Base-by-base conservation (phyloP, 306 rosid genomes). In the Elaeagnus macrophylla region DNA sequence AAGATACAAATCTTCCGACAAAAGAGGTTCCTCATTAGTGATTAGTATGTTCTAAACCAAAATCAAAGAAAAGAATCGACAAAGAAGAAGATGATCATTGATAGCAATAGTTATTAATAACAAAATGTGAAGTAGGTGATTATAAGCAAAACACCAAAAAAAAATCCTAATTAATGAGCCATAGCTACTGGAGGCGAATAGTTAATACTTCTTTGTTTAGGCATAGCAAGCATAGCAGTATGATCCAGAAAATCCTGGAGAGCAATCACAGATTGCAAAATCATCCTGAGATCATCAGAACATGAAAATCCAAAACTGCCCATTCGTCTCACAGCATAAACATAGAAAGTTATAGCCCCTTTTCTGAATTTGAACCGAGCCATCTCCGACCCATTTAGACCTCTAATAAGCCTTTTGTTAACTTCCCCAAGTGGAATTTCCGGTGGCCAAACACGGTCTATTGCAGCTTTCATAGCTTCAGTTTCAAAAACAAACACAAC, bases 181-280 rank as follows among this genome's bases (percentile, higher is more conserved):
- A 87, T 80, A 58, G 96, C 96, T 16, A 79, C 83, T 2, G 86
- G 67, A 16, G 67, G 78, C 51, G 86, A 73, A 61, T 67, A 83
- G 57, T 51, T 77, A 20, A 93, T 82, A 57, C 68, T 82, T 81
- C 95, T 84, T 57, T 93, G 99, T 44, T 82, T 49, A 7, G 99
- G 94, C 95, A 87, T 67, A 16, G 99, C 87, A 41, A 93, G 89
- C 99, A 93, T 93, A 19, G 75, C 75, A 52, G 99, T 93, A 19
- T 93, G 99, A 67, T 93, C 99, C 84, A 93, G 69, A 80, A 93
- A 93, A 72, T 93, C 99, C 12, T 88, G 81, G 15, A 93, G 93
- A 46, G 73, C 95, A 18, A 87, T 89, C 8, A 93, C 95, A 7
- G 95, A 84, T 14, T 93, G 94, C 38, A 93, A 60, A 51, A 93